A percentile compares a stretch with the other conserved stretches of the same genome.
These are phyloP conservation scores for Circinella umbellata DNA, from an alignment of 371 early-diverging fungal species.

Conservation along the genomic window DNA sequence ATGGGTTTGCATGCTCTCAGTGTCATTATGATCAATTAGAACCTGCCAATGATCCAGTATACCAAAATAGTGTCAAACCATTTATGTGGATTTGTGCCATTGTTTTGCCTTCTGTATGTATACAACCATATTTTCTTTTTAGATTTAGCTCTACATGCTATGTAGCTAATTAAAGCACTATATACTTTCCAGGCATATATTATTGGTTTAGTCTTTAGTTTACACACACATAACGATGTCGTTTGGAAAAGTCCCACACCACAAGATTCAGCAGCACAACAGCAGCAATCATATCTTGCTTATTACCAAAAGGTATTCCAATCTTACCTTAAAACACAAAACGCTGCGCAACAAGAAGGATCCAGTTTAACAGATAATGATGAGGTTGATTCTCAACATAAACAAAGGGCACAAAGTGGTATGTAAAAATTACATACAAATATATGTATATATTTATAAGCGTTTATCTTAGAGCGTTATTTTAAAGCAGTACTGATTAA, in stretches of 20 bases:
- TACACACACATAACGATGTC: slow-evolving; percentile 88
- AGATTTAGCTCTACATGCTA: no score
- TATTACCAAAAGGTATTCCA: slow-evolving; percentile 26
- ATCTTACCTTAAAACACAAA: slow-evolving; percentile 29
- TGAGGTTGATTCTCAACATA: not conserved
- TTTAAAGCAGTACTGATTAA: no score
- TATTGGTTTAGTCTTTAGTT: slow-evolving; percentile 92
- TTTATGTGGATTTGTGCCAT: slow-evolving; percentile 90
- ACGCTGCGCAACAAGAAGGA: slow-evolving; percentile 18
- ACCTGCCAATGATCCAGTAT: slow-evolving; percentile 82
- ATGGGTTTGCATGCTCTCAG: slow-evolving; percentile 49
- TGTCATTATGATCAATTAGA: slow-evolving; percentile 72
- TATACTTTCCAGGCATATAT: slow-evolving; percentile 65
- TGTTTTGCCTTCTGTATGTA: slow-evolving; percentile 70
- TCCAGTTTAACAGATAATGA: not conserved
- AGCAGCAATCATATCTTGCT: slow-evolving; percentile 8
- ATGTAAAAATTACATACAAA: not conserved
- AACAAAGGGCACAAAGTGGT: not conserved
- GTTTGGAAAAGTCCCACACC: slow-evolving; percentile 72
- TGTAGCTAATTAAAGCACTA: no score
- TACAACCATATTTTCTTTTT: not conserved
- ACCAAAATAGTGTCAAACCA: slow-evolving; percentile 76
- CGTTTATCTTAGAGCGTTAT: no score
- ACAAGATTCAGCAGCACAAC: slow-evolving; percentile 15
- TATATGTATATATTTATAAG: no score